phyloP scores from a whole-genome alignment of 2,329 filamentous ascomycete species.

The Fusarium sp. region DNA sequence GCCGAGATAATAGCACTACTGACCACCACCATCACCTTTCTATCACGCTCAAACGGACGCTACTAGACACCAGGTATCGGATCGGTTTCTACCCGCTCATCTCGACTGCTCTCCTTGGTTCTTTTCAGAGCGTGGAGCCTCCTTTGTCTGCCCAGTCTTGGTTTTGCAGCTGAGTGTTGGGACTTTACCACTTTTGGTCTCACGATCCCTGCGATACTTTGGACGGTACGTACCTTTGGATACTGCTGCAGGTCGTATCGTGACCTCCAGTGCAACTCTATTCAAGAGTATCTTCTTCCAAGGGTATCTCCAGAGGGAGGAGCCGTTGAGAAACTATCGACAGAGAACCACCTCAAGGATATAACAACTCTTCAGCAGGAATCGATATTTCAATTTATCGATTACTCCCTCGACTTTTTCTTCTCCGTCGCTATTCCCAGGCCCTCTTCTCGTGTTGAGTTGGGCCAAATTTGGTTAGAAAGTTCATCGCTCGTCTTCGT shows the following conservation, averaged over 20 bases:
- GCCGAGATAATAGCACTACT: slow-evolving; percentile 21
- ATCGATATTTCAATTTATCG: slow-evolving; percentile 10
- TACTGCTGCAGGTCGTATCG: slow-evolving; percentile 24
- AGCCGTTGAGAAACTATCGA: slow-evolving; percentile 11
- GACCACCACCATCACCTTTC: slow-evolving; percentile 11
- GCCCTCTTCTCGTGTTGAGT: slow-evolving; percentile 14
- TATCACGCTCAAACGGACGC: slow-evolving; percentile 15
- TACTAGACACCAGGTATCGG: slow-evolving; percentile 7
- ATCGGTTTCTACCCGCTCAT: slow-evolving; percentile 30
- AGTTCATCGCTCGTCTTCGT: slow-evolving; percentile 32
- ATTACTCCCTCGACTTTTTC: slow-evolving; percentile 5
- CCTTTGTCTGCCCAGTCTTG: slow-evolving; percentile 36
- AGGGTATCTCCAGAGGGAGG: slow-evolving; percentile 13
- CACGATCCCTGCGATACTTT: slow-evolving; percentile 28
- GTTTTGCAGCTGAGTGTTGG: slow-evolving; percentile 31
- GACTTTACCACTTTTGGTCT: slow-evolving; percentile 19
- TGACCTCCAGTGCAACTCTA: slow-evolving; percentile 27
- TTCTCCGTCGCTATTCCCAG: slow-evolving; percentile 33
- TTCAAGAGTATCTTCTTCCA: slow-evolving; percentile 3
- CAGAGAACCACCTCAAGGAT: neutral
- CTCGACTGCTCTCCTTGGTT: slow-evolving; percentile 25
- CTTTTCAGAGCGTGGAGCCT: slow-evolving; percentile 32
- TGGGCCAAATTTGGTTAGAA: slow-evolving; percentile 25
- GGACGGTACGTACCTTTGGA: slow-evolving; percentile 31
- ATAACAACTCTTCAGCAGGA: neutral